These are phyloP conservation scores for Trichoderma sp. DNA, from an alignment of 2,329 filamentous ascomycete genomes.

Conservation along the genomic window DNA sequence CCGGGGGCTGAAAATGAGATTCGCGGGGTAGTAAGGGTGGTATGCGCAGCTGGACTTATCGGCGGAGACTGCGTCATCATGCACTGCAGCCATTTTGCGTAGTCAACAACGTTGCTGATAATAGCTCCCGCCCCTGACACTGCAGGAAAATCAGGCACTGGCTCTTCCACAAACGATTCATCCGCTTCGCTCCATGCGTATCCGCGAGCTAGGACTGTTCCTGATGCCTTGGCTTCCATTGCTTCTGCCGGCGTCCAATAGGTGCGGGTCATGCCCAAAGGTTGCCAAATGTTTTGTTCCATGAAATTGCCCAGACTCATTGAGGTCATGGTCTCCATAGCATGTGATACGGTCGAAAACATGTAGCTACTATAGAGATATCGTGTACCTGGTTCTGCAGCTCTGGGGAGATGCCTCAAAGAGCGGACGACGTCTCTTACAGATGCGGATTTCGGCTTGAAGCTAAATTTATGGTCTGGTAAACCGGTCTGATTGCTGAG, in stretches of 20 bases:
- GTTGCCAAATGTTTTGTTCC: not conserved
- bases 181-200: not conserved
- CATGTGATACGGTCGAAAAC: not conserved
- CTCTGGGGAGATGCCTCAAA: not conserved
- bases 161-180: not conserved
- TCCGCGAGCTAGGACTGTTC: not conserved
- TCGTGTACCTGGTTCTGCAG: not conserved
- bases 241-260: not conserved
- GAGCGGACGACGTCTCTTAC: not conserved
- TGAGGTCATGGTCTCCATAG: not conserved
- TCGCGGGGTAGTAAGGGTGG: not conserved
- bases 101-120: not conserved
- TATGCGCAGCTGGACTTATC: not conserved
- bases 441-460: not conserved
- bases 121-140: not conserved
- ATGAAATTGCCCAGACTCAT: not conserved
- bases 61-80: not conserved
- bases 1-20: not conserved
- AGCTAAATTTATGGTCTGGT: not conserved
- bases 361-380: not conserved
- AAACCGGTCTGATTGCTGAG: not conserved
- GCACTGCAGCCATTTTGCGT: not conserved
- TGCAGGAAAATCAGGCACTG: not conserved
- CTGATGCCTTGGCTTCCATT: not conserved
- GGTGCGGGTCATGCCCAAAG: not conserved